These are phyloP conservation scores for Candida quercuum DNA, from an alignment of 805 yeast species.

Conservation along the genomic window DNA sequence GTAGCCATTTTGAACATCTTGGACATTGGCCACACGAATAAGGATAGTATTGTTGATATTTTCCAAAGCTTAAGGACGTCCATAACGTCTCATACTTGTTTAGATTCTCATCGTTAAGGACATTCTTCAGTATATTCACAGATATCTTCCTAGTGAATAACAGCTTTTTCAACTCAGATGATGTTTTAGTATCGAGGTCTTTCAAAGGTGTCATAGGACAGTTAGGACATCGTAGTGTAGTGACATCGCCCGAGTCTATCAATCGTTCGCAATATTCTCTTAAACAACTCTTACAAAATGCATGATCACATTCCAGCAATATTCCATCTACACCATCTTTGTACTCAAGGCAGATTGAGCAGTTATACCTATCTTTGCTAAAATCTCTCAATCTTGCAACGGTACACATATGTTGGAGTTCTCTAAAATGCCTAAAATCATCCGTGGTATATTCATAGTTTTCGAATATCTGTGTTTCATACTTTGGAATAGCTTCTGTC, in stretches of 20 bases:
- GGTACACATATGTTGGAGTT: slow-evolving; percentile 21
- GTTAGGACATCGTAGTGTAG: slow-evolving; percentile 54
- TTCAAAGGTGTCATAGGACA: slow-evolving; percentile 26
- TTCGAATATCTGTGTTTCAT: slow-evolving; percentile 3
- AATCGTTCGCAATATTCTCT: slow-evolving; percentile 34
- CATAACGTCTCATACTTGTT: slow-evolving; percentile 35
- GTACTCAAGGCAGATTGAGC: slow-evolving; percentile 53
- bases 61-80: slow-evolving; percentile 34
- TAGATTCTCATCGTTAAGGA: slow-evolving; percentile 26
- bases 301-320: slow-evolving; percentile 39
- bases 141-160: slow-evolving; percentile 39
- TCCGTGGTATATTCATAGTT: neutral
- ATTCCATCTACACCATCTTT: slow-evolving; percentile 39
- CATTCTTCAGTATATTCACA: slow-evolving; percentile 26
- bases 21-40: slow-evolving; percentile 48
- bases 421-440: neutral
- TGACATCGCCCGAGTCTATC: slow-evolving; percentile 44
- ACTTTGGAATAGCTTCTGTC: slow-evolving; percentile 13
- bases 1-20: slow-evolving; percentile 42
- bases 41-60: slow-evolving; percentile 40
- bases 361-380: slow-evolving; percentile 34
- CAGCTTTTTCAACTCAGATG: slow-evolving; percentile 27
- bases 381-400: slow-evolving; percentile 25
- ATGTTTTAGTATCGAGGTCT: slow-evolving; percentile 18
- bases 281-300: slow-evolving; percentile 43